phyloP scores from a whole-genome alignment of 2,329 filamentous ascomycete genomes.

The Arthrinium puccinioides region DNA sequence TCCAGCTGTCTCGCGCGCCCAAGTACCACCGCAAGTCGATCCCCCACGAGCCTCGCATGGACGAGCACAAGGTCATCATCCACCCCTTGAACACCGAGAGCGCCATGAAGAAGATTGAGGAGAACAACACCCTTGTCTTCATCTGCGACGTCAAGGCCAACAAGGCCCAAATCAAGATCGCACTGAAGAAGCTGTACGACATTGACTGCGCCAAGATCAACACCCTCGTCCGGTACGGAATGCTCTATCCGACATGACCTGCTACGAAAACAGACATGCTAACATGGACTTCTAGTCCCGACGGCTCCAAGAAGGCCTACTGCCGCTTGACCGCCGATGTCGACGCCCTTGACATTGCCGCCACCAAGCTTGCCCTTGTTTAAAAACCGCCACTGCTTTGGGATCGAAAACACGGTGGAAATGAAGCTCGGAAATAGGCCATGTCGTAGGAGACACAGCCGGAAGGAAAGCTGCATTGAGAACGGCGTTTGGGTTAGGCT shows the following conservation, averaged over 20 bases:
- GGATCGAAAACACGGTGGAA: slow-evolving; percentile 13
- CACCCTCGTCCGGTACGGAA: slow-evolving; percentile 93
- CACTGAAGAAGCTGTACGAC: slow-evolving; percentile 98
- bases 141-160: slow-evolving; percentile 96
- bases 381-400: slow-evolving; percentile 49
- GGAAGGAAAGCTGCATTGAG: slow-evolving; percentile 23
- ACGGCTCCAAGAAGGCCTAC: slow-evolving; percentile 98
- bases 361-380: slow-evolving; percentile 97
- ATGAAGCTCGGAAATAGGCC: slow-evolving; percentile 13
- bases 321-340: slow-evolving; percentile 92
- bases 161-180: slow-evolving; percentile 98
- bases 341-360: slow-evolving; percentile 97
- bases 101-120: slow-evolving; percentile 99
- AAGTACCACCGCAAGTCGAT: slow-evolving; percentile 98
- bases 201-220: slow-evolving; percentile 99
- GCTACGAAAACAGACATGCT: slow-evolving; percentile 1
- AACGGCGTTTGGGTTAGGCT: slow-evolving; percentile 24
- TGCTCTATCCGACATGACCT: too few species aligned
- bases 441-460: slow-evolving; percentile 10
- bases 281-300: slow-evolving; percentile 53
- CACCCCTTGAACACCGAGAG: slow-evolving; percentile 99
- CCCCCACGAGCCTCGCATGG: slow-evolving; percentile 80
- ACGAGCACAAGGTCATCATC: slow-evolving; percentile 96
- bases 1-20: slow-evolving; percentile 79
- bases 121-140: slow-evolving; percentile 99